Conservation (phyloP, 2,329 filamentous ascomycete species). For the Ophiostoma populinum region DNA sequence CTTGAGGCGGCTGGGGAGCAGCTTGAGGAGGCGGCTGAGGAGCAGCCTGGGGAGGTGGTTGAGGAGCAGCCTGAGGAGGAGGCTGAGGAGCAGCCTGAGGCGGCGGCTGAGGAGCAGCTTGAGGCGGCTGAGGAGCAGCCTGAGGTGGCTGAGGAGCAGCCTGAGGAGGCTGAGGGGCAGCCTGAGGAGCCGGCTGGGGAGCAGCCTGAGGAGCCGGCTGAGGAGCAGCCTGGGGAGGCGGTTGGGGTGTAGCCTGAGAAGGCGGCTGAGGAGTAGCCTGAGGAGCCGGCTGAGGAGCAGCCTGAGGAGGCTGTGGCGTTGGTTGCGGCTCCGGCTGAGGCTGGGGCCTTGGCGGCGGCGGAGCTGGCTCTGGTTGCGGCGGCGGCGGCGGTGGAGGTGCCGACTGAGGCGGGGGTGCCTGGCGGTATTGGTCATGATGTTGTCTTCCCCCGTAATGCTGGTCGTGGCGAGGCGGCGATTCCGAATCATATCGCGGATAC, state of each 20-base stretch:
- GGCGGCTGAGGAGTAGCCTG: background rate
- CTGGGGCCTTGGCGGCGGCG: background rate
- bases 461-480: slow-evolving; percentile 7
- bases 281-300: background rate
- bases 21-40: slow-evolving; percentile 1
- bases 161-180: background rate
- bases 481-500: slow-evolving; percentile 15
- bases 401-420: slow-evolving; percentile 1
- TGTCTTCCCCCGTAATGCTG: slow-evolving; percentile 10
- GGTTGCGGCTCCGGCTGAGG: no score
- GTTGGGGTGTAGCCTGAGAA: background rate
- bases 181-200: background rate
- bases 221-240: background rate
- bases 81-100: background rate
- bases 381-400: slow-evolving; percentile 7
- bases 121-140: background rate
- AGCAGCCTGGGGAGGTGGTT: background rate
- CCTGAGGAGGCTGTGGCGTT: background rate
- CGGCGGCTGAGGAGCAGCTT: background rate
- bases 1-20: slow-evolving; percentile 4
- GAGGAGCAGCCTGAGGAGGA: background rate
- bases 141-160: background rate
- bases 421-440: slow-evolving; percentile 5
- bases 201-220: background rate
- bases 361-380: slow-evolving; percentile 7